Percentiles rank a stretch among this genome's conserved stretches.
Evolutionary conservation across 2,329 filamentous ascomycete species (phyloP).

Genomic region (Colletotrichum brevisporum): DNA sequence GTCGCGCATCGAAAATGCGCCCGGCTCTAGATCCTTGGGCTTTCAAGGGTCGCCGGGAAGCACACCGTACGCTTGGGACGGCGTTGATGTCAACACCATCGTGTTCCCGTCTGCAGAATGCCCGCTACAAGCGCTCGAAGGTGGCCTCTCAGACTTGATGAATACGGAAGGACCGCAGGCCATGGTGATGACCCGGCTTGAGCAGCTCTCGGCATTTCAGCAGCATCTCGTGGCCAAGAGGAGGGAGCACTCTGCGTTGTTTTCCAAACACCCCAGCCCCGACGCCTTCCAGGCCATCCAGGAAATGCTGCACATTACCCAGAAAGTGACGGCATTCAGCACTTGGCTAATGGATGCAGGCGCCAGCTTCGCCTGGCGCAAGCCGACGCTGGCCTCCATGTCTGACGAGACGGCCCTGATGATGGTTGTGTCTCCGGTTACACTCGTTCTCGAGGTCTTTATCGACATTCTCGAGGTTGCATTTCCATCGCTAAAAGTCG

Average conservation of each 20-base stretch:
- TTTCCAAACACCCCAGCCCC: background rate
- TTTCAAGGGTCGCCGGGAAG: background rate
- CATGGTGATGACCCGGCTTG: constrained; percentile 13
- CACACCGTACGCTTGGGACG: background rate
- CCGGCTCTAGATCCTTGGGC: no score
- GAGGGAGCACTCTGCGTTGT: background rate
- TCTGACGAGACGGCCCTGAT: constrained; percentile 28
- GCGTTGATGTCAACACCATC: background rate
- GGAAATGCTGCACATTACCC: constrained; percentile 25
- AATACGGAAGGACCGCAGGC: constrained; percentile 1
- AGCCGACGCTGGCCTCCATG: constrained; percentile 25
- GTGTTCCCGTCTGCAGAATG: background rate
- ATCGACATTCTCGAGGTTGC: constrained; percentile 18
- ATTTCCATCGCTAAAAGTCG: constrained; percentile 6
- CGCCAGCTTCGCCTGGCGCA: constrained; percentile 26
- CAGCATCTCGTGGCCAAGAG: constrained; percentile 26
- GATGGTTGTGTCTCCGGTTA: constrained; percentile 28
- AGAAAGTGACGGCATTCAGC: constrained; percentile 15
- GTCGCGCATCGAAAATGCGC: background rate
- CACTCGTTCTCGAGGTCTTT: constrained; percentile 28
- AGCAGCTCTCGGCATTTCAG: constrained; percentile 16
- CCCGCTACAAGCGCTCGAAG: background rate
- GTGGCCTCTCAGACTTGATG: background rate
- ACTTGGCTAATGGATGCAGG: constrained; percentile 19
- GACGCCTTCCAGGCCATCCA: constrained; percentile 16